Conservation (phyloP, 73 alveolate genomes). For the Paramecium octaurelia region DNA sequence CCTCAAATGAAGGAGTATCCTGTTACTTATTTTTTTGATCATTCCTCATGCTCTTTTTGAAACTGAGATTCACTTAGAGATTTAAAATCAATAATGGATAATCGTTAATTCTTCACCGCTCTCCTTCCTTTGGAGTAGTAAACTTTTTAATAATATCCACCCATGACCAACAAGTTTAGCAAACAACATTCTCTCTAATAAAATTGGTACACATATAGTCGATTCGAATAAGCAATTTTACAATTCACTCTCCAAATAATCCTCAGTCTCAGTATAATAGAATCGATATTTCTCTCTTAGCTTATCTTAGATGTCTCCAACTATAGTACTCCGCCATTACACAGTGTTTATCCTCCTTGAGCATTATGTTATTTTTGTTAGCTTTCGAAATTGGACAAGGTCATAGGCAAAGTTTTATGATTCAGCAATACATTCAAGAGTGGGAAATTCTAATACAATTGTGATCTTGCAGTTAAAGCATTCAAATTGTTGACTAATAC, state of each 20-base stretch:
- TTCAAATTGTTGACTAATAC: conserved; percentile 49
- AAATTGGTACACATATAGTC: conserved; percentile 56
- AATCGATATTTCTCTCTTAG: conserved; percentile 51
- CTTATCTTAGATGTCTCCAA: conserved; percentile 54
- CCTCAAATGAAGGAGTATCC: not conserved
- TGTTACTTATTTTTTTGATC: not conserved
- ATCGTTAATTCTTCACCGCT: conserved; percentile 47
- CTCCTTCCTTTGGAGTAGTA: conserved; percentile 47
- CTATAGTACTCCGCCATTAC: conserved; percentile 52
- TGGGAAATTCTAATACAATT: conserved; percentile 51
- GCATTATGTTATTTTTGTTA: conserved; percentile 37
- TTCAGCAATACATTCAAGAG: conserved; percentile 15
- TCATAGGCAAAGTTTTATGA: conserved; percentile 31
- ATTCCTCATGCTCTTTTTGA: not conserved
- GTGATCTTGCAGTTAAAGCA: conserved; percentile 54
- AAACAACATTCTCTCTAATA: conserved; percentile 60
- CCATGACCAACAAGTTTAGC: conserved; percentile 40
- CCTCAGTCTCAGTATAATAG: conserved; percentile 52
- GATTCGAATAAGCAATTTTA: conserved; percentile 46
- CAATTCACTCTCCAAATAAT: conserved; percentile 34
- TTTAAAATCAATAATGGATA: conserved; percentile 53
- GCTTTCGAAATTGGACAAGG: conserved; percentile 31
- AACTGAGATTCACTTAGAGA: conserved; percentile 16
- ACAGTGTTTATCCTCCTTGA: conserved; percentile 27
- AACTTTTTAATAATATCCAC: conserved; percentile 45